Evolutionary conservation across 768 basidiomycete genomes (phyloP), one percentile per base, ranked within the genome.

Genomic region (Rhodocollybia butyracea): DNA sequence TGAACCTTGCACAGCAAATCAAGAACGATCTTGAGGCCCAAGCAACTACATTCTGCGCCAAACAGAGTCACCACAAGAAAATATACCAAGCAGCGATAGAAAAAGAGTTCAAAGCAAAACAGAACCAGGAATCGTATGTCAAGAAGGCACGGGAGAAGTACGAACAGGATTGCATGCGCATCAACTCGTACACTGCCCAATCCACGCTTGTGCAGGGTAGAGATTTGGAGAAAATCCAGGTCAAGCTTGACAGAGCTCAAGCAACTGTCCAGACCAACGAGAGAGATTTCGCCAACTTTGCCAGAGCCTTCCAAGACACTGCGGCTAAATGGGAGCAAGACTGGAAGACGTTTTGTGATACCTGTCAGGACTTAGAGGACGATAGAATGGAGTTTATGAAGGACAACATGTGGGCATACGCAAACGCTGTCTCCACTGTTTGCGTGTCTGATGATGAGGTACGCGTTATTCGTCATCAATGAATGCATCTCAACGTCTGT

Each of bases 371-470:
- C 73, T 72, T 97, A 47, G 97, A 99, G 64, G 94, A 98, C 62
- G 88, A 94, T 56, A 82, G 97, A n/a, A 73, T 95, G 65, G 92
- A 94, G 57, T 92, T 96, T 67, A 86, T 89, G 76, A 98, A 96
- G 72, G 92, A 95, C 66, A 91, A 91, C 61, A 79, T 97, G 70
- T 99, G 97, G 96, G 83, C 85, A 6, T 98, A 92, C 68, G 94
- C 97, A 0, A 99, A 99, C 68, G 88, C 89, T 0, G 87, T 97
- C n/a, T 97, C 95, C 13, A 91, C 89, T 11, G 90, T 95, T 13
- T 98, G 97, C 62, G 95, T 99, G 17, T 76, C 86, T 11, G 97
- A 98, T 66, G 97, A 99, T 63, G 93, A 96, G 84, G 92, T 94
- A 63, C 57, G 80, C 74, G 7, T 39, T 36, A 51, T 61, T 32